Conservation (phyloP, 2,329 filamentous ascomycete species). For the Colletotrichum acutatum region DNA sequence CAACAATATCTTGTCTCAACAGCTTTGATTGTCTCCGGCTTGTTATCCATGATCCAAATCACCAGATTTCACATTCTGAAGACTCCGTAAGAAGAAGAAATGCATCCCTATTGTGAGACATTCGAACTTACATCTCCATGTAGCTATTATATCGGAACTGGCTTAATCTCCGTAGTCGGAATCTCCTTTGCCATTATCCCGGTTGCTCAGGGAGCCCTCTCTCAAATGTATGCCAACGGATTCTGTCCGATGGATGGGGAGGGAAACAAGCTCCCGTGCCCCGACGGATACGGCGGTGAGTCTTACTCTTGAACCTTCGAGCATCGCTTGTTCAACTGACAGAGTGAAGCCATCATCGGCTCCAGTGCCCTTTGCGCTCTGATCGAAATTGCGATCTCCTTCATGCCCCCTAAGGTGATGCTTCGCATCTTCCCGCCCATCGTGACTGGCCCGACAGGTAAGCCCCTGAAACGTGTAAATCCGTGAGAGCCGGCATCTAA, state of each 20-base stretch:
- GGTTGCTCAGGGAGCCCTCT: slow-evolving; percentile 76
- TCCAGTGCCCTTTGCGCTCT: slow-evolving; percentile 74
- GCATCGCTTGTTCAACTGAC: not conserved
- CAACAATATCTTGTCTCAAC: slow-evolving; percentile 85
- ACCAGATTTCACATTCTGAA: slow-evolving; percentile 78
- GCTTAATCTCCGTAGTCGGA: slow-evolving; percentile 82
- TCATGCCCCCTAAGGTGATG: slow-evolving; percentile 75
- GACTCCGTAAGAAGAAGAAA: slow-evolving; percentile 62
- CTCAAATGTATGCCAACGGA: slow-evolving; percentile 82
- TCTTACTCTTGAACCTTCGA: not conserved
- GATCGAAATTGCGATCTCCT: slow-evolving; percentile 79
- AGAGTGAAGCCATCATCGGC: slow-evolving; percentile 72
- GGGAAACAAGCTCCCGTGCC: slow-evolving; percentile 78
- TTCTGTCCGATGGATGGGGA: slow-evolving; percentile 69
- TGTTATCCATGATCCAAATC: slow-evolving; percentile 81
- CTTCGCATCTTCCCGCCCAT: slow-evolving; percentile 83
- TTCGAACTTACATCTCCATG: slow-evolving; percentile 7
- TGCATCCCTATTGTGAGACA: not conserved
- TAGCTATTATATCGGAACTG: slow-evolving; percentile 82
- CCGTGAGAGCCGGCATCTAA: not conserved
- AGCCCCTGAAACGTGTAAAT: slow-evolving; percentile 45
- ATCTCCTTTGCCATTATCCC: slow-evolving; percentile 83
- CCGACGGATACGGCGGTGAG: slow-evolving; percentile 74
- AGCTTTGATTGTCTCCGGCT: slow-evolving; percentile 80
- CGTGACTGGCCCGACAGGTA: slow-evolving; percentile 74